Evolutionary conservation across 306 rosid genomes (phyloP).

Genomic region (Abrus precatorius): DNA sequence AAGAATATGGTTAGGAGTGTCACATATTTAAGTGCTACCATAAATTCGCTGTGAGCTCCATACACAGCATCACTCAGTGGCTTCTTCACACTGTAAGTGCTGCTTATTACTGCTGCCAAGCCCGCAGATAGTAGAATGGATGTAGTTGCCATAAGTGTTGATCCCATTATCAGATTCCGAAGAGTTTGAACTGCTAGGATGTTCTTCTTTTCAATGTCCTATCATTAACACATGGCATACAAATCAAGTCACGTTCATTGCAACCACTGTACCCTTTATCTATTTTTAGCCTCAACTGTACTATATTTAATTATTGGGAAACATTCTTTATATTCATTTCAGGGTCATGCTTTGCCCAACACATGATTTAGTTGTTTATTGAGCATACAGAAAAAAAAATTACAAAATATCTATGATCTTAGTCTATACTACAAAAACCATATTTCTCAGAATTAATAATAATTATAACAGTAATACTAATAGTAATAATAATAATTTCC

Average conservation of each 20-base stretch:
- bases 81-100: conserved; percentile 89
- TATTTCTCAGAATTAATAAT: neutral
- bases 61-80: conserved; percentile 77
- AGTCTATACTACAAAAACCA: neutral
- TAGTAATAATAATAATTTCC: neutral
- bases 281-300: no score
- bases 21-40: conserved; percentile 89
- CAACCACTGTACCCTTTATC: neutral
- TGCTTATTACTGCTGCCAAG: conserved; percentile 84
- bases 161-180: conserved; percentile 85
- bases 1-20: conserved; percentile 76
- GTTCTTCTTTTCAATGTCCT: conserved; percentile 96
- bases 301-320: no score
- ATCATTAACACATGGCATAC: neutral
- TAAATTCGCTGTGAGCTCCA: conserved; percentile 89
- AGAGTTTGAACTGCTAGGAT: conserved; percentile 88
- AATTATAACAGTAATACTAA: neutral
- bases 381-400: neutral
- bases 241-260: neutral
- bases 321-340: neutral
- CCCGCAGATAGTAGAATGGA: conserved; percentile 82
- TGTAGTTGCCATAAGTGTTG: conserved; percentile 91
- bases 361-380: neutral
- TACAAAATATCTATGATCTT: neutral
- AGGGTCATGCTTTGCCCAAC: neutral